Evolutionary conservation across 768 basidiomycete species (phyloP).

Genomic region (Dacryopinax spathularia): DNA sequence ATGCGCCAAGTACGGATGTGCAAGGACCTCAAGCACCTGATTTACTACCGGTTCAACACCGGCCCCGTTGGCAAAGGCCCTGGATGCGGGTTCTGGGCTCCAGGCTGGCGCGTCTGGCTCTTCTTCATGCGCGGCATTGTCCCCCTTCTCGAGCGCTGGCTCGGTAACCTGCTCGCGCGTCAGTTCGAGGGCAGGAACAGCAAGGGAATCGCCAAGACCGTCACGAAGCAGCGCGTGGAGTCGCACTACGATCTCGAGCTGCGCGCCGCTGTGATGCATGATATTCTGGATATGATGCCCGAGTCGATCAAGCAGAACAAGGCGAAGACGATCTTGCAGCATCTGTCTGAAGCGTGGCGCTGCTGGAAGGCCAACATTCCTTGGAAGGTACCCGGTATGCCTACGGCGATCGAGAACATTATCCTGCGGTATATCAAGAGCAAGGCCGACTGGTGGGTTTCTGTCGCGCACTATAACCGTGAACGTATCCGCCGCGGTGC

Average conservation of each 20-base stretch:
- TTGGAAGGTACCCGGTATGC: constrained; percentile 99
- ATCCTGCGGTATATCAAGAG: constrained; percentile 97
- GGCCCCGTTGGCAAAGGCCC: constrained; percentile 99
- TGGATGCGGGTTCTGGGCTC: constrained; percentile 98
- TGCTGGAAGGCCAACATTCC: constrained; percentile 97
- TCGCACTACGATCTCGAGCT: constrained; percentile 96
- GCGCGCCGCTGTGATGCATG: constrained; percentile 98
- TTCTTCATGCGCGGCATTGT: constrained; percentile 99
- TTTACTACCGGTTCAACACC: constrained; percentile 98
- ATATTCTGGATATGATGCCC: constrained; percentile 99
- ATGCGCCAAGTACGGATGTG: constrained; percentile 99
- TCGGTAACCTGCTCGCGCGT: constrained; percentile 91
- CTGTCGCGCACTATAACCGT: constrained; percentile 94
- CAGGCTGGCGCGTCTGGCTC: constrained; percentile 98
- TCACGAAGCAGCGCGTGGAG: constrained; percentile 98
- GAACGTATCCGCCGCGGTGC: constrained; percentile 94
- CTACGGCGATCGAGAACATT: constrained; percentile 97
- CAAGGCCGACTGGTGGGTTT: constrained; percentile 99
- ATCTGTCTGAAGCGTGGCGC: constrained; percentile 95
- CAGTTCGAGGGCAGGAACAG: constrained; percentile 98
- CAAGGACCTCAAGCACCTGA: constrained; percentile 95
- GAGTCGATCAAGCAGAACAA: constrained; percentile 99
- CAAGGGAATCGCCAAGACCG: constrained; percentile 92
- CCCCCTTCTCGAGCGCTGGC: constrained; percentile 91
- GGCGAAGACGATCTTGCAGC: constrained; percentile 97